Evolutionary conservation across 306 rosid genomes (phyloP).

Genomic region (Mimosa pudica): DNA sequence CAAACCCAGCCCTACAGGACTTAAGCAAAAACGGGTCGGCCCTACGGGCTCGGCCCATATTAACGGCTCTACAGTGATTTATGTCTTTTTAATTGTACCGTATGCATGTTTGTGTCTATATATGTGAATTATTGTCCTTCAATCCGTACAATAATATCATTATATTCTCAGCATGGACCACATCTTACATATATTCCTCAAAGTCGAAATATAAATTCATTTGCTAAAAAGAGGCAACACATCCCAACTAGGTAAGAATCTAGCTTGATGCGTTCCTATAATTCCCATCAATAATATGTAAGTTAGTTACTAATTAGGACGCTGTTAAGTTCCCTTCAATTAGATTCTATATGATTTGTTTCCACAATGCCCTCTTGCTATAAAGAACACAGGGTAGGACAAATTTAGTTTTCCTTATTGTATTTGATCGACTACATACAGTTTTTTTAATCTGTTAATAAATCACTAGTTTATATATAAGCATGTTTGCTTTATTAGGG

Average conservation of each 20-base stretch:
- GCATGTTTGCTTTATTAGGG: background rate
- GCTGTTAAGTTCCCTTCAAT: background rate
- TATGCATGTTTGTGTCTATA: background rate
- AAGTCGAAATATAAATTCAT: background rate
- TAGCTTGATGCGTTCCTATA: slow-evolving; percentile 31
- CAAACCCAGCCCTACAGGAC: no score
- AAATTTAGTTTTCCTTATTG: background rate
- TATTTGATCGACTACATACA: background rate
- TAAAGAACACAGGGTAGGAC: background rate
- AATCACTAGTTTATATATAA: background rate
- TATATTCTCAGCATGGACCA: slow-evolving; percentile 8
- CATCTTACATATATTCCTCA: background rate
- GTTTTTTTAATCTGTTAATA: background rate
- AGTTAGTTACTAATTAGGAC: background rate
- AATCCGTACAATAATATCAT: slow-evolving; percentile 15
- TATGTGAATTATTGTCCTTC: slow-evolving; percentile 15
- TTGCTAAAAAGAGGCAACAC: background rate
- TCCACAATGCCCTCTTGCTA: background rate
- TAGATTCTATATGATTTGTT: background rate
- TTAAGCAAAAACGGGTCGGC: no score
- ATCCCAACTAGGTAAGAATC: slow-evolving; percentile 12
- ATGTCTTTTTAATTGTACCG: slow-evolving; percentile 47
- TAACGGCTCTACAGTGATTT: slow-evolving; percentile 19
- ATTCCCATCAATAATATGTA: background rate
- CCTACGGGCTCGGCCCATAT: no score